phyloP scores from a whole-genome alignment of 768 basidiomycete species.

The Termitomyces sp. region DNA sequence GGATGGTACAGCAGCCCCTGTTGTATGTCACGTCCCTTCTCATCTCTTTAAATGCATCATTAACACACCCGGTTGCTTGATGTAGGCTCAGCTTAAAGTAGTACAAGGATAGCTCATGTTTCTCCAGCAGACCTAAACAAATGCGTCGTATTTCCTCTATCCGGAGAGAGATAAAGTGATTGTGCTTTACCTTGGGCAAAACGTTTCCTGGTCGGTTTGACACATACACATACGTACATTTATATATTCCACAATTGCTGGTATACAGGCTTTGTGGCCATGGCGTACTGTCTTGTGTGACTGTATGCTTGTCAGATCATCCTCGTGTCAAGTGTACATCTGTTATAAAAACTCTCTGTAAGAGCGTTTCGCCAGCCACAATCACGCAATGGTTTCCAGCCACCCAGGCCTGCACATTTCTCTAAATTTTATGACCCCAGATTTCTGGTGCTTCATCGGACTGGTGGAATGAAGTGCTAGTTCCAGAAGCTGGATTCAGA shows the following conservation, averaged over 20 bases:
- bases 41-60: neutral
- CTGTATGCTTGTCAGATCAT: too few species aligned
- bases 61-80: neutral
- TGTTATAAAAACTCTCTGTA: neutral
- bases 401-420: too few species aligned
- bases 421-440: too few species aligned
- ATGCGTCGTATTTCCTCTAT: neutral
- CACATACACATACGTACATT: too few species aligned
- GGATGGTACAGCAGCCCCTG: conserved; percentile 20
- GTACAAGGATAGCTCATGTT: conserved; percentile 13
- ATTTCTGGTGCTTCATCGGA: too few species aligned
- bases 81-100: conserved; percentile 21
- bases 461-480: neutral
- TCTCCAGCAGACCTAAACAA: neutral
- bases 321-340: neutral
- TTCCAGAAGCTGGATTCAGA: neutral
- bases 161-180: neutral
- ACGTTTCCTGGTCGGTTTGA: neutral
- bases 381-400: neutral
- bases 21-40: conserved; percentile 3
- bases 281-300: too few species aligned
- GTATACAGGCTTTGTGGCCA: too few species aligned
- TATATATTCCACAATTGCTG: too few species aligned
- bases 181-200: neutral
- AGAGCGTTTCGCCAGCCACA: neutral